phyloP scores from a whole-genome alignment of 495 filamentous ascomycete species.

The Podospora pseudocomata region DNA sequence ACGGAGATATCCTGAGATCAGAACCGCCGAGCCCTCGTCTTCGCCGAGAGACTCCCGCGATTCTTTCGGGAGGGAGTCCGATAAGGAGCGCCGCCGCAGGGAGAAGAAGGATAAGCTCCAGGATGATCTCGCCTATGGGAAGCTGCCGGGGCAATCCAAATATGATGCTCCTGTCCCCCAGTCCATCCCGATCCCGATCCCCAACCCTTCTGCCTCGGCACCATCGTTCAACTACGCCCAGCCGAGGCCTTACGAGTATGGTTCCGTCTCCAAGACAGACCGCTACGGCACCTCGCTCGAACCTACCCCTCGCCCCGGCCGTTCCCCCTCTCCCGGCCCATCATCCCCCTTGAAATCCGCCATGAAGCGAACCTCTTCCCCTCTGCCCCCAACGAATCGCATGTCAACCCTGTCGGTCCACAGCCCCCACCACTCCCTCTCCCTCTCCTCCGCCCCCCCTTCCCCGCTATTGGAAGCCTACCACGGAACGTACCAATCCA shows the following conservation, averaged over 20 bases:
- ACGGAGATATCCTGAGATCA: constrained; percentile 26
- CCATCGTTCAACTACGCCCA: constrained; percentile 44
- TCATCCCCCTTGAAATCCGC: constrained; percentile 28
- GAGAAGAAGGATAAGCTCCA: constrained; percentile 41
- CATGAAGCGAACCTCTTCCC: constrained; percentile 44
- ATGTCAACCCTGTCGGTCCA: constrained; percentile 46
- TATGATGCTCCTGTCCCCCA: constrained; percentile 30
- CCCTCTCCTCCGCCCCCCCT: constrained; percentile 58
- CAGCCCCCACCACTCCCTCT: constrained; percentile 41
- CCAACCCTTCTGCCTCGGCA: background rate
- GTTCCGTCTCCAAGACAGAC: constrained; percentile 44
- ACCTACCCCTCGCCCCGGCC: constrained; percentile 25
- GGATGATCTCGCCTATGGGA: constrained; percentile 48
- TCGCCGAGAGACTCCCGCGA: constrained; percentile 32
- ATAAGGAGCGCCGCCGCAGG: constrained; percentile 29
- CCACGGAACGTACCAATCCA: constrained; percentile 88
- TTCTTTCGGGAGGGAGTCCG: constrained; percentile 36
- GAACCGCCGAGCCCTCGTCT: constrained; percentile 17
- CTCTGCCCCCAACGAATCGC: constrained; percentile 46
- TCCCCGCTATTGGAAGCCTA: constrained; percentile 91
- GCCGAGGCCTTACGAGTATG: constrained; percentile 50
- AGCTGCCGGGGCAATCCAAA: constrained; percentile 28
- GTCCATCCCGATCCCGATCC: constrained; percentile 7
- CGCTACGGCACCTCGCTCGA: constrained; percentile 35
- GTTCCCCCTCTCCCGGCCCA: constrained; percentile 27